Base-by-base conservation (phyloP, 371 early-diverging fungal species). In the Nematocida major region DNA sequence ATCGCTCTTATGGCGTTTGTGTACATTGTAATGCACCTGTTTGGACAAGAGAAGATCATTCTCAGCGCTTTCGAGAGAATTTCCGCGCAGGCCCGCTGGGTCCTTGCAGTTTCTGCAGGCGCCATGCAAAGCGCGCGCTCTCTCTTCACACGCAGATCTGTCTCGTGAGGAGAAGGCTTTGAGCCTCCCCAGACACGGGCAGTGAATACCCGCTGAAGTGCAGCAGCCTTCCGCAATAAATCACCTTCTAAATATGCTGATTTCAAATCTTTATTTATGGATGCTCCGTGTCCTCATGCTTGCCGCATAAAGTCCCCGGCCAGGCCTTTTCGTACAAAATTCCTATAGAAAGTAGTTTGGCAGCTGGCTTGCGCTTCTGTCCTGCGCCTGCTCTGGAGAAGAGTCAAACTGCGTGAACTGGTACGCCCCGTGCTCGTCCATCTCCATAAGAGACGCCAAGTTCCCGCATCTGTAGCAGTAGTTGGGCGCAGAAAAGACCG, bases 401-500 rank as follows among this genome's bases (percentile, higher is more conserved):
- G 78, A 68, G 26, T 67, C 68, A 68, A 78, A 78, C 59, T 78
- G 78, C 32, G 66, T 67, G 28, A 78, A 78, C 39, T 66, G 57
- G 34, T 78, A 78, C 22, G 30, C n/a, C 5, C 67, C 79, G 30
- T 79, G 66, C 54, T 69, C 79, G 48, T 79, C 67, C 51, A 79
- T 61, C 42, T 68, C 79, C 79, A 79, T 50, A 13, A 68, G 54
- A 54, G 69, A 67, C 11, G 79, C 79, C 3, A 59, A 43, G 40
- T 79, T 79, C 39, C 68, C 79, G 59, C 79, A 68, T 48, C 68
- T 49, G 49, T 79, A 61, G 43, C 67, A 67, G 40, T 79, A 79
- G 42, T 79, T 79, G 9, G 68, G 68, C 20, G 68, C 69, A 36
- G 79, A 79, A 48, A 79, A 79, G 1, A 79, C 79, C n/a, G 79